Evolutionary conservation across 805 yeast species (phyloP).

Genomic region (Saccharomycopsis microspora): DNA sequence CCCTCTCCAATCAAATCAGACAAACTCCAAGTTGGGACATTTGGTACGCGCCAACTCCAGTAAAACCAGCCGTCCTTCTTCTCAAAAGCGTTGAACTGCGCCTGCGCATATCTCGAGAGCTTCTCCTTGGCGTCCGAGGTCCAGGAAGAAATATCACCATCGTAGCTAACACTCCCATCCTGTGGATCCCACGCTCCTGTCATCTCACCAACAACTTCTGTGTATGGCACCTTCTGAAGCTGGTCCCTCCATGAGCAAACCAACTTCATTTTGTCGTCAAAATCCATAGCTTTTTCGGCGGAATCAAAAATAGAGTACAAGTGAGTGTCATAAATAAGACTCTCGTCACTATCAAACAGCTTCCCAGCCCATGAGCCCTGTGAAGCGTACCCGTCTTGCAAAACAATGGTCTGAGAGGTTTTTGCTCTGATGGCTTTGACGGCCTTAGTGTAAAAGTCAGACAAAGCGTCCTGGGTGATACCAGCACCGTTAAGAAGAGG

Average conservation of each 20-base stretch:
- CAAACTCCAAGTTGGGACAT: too few species aligned
- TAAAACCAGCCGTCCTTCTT: constrained; percentile 50
- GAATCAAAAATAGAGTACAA: constrained; percentile 14
- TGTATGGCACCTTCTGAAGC: constrained; percentile 7
- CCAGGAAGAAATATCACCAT: constrained; percentile 32
- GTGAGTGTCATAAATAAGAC: constrained; percentile 15
- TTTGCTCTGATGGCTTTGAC: constrained; percentile 32
- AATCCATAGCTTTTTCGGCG: constrained; percentile 6
- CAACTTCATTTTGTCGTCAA: constrained; percentile 14
- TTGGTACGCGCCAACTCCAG: constrained; percentile 39
- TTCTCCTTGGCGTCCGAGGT: constrained; percentile 28
- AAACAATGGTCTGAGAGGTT: constrained; percentile 32
- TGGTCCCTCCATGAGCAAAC: constrained; percentile 17
- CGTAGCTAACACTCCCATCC: constrained; percentile 10
- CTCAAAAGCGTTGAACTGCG: constrained; percentile 44
- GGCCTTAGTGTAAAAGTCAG: constrained; percentile 31
- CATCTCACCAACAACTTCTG: constrained; percentile 15
- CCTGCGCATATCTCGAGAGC: constrained; percentile 45
- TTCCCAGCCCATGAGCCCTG: constrained; percentile 42
- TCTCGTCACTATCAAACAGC: constrained; percentile 2
- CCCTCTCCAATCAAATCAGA: too few species aligned
- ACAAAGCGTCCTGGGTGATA: constrained; percentile 29
- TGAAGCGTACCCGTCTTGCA: constrained; percentile 56
- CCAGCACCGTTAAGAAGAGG: constrained; percentile 47
- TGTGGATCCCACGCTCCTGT: constrained; percentile 16